Conservation (phyloP, 2,329 filamentous ascomycete genomes). For the Aspergillus sp. region DNA sequence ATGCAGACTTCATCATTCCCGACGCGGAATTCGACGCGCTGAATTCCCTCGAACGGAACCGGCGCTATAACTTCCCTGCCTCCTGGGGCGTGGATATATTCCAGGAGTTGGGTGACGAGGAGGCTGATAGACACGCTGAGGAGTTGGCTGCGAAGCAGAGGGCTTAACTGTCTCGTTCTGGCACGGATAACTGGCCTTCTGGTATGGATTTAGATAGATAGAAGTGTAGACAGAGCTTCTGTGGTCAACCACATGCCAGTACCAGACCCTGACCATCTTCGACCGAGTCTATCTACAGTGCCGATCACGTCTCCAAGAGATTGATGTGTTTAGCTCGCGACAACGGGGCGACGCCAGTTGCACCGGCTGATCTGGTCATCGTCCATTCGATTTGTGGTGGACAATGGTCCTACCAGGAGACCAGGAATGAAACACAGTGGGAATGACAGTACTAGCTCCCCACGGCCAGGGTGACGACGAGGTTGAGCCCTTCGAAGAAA, state of each 20-base stretch:
- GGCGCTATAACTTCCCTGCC: constrained; percentile 10
- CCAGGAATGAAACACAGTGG: constrained; percentile 69
- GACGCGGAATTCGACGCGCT: constrained; percentile 7
- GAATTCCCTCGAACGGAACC: constrained; percentile 7
- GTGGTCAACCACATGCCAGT: too few species aligned
- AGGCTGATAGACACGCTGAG: constrained; percentile 5
- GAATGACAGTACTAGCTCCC: constrained; percentile 78
- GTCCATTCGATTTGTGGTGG: too few species aligned
- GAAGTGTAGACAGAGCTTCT: too few species aligned
- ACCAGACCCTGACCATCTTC: too few species aligned
- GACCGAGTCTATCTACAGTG: too few species aligned
- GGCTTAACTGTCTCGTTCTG: constrained; percentile 1
- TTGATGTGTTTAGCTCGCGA: constrained; percentile 23
- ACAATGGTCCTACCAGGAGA: constrained; percentile 29
- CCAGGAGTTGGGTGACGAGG: constrained; percentile 9
- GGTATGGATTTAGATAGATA: too few species aligned
- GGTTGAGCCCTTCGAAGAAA: constrained; percentile 81
- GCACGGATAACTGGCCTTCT: too few species aligned
- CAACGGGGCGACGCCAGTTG: constrained; percentile 18
- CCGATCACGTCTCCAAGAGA: too few species aligned
- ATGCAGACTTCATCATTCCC: constrained; percentile 8
- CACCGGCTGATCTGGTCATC: constrained; percentile 18
- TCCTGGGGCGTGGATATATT: constrained; percentile 10
- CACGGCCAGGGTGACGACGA: constrained; percentile 75
- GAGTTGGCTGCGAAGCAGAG: constrained; percentile 10